Conservation (phyloP, 495 filamentous ascomycete species). For the Penicillium simplicissimum region DNA sequence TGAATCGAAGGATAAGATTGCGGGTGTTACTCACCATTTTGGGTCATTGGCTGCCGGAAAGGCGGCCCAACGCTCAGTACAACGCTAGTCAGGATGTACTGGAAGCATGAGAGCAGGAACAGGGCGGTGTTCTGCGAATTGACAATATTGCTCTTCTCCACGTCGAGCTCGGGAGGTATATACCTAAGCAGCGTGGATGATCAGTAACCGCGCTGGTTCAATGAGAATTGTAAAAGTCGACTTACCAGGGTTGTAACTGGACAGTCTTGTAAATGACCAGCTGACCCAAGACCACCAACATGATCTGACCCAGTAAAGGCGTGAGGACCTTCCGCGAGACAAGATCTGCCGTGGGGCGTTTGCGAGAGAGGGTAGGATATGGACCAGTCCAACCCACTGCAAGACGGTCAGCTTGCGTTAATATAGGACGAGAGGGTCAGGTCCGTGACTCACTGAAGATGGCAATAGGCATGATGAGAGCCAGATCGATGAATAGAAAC, state of each 20-base stretch:
- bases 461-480: slow-evolving; percentile 91
- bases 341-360: slow-evolving; percentile 87
- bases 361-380: slow-evolving; percentile 73
- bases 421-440: not conserved
- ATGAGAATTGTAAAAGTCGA: not conserved
- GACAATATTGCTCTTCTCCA: slow-evolving; percentile 74
- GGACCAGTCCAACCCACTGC: slow-evolving; percentile 93
- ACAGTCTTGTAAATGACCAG: slow-evolving; percentile 70
- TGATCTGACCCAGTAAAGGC: slow-evolving; percentile 86
- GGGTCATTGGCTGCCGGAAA: slow-evolving; percentile 76
- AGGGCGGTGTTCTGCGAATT: slow-evolving; percentile 92
- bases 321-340: slow-evolving; percentile 92
- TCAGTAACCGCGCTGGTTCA: not conserved
- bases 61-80: slow-evolving; percentile 87
- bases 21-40: slow-evolving; percentile 64
- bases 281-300: slow-evolving; percentile 79
- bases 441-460: slow-evolving; percentile 73
- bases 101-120: slow-evolving; percentile 87
- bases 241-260: slow-evolving; percentile 73
- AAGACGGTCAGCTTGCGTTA: slow-evolving; percentile 4
- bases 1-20: not conserved
- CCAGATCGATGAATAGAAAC: slow-evolving; percentile 93
- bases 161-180: slow-evolving; percentile 71
- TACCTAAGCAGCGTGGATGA: slow-evolving; percentile 66
- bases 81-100: slow-evolving; percentile 87